Percentiles rank a stretch among this genome's conserved stretches.
Evolutionary conservation across 176 grass and related monocot genomes (phyloP).

Genomic region (Themeda triandra): DNA sequence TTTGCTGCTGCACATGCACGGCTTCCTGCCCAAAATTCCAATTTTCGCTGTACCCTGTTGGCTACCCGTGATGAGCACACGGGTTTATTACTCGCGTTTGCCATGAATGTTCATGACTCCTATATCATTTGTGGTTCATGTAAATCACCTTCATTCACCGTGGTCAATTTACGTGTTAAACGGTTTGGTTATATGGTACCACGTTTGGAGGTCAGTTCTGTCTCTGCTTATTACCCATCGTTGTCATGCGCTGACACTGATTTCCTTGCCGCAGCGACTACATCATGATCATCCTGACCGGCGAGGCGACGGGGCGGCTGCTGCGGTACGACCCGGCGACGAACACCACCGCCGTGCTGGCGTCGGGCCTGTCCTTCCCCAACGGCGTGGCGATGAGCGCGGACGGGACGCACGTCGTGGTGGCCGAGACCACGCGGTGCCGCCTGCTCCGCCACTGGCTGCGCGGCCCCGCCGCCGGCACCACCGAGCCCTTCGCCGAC

Average conservation of each 20-base stretch:
- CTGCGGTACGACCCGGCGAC: conserved; percentile 55
- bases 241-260: neutral
- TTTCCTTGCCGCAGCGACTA: conserved; percentile 45
- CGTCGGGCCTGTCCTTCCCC: conserved; percentile 51
- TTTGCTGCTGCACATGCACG: neutral
- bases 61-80: no score
- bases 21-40: neutral
- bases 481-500: conserved; percentile 48
- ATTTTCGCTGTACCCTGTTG: neutral
- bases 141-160: neutral
- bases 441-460: conserved; percentile 70
- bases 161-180: neutral
- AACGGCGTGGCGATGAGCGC: conserved; percentile 70
- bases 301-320: conserved; percentile 65
- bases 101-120: neutral
- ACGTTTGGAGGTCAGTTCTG: no score
- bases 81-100: no score
- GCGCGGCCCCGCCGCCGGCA: conserved; percentile 32
- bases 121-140: neutral
- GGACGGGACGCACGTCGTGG: conserved; percentile 58
- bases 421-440: conserved; percentile 53
- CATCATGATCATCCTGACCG: conserved; percentile 33
- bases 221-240: no score
- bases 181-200: no score
- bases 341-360: conserved; percentile 45